Evolutionary conservation across 2,329 filamentous ascomycete species (phyloP).

Genomic region (Pseudogymnoascus sp.): DNA sequence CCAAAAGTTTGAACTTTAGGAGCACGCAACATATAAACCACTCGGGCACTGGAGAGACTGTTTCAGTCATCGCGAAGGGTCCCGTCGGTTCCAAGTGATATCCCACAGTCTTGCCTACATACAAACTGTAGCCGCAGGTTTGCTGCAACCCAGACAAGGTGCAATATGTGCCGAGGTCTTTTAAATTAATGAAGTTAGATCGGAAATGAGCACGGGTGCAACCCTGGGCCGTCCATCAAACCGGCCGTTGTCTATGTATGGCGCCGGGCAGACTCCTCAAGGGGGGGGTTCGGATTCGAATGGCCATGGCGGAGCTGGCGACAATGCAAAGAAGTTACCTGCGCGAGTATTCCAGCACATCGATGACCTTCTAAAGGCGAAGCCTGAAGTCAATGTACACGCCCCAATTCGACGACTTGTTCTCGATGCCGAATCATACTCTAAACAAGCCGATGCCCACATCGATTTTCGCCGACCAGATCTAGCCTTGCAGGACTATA

Average conservation of each 20-base stretch:
- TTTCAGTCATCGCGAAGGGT: slow-evolving; percentile 2
- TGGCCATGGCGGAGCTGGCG: neutral
- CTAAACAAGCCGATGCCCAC: slow-evolving; percentile 53
- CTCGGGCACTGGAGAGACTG: neutral
- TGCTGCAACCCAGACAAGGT: slow-evolving; percentile 2
- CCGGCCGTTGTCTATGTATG: slow-evolving; percentile 8
- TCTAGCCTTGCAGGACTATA: slow-evolving; percentile 72
- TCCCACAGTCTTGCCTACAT: neutral
- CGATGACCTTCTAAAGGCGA: slow-evolving; percentile 34
- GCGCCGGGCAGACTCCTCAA: neutral
- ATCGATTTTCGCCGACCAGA: slow-evolving; percentile 61
- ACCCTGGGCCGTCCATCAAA: neutral
- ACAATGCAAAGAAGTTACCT: slow-evolving; percentile 14
- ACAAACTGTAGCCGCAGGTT: neutral
- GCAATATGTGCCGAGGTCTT: neutral
- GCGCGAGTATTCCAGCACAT: slow-evolving; percentile 33
- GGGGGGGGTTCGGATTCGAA: neutral
- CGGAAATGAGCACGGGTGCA: slow-evolving; percentile 7
- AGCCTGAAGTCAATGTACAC: slow-evolving; percentile 25
- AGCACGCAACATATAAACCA: neutral
- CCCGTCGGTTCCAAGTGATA: neutral
- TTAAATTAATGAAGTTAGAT: neutral
- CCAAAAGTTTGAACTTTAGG: neutral
- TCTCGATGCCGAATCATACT: slow-evolving; percentile 42
- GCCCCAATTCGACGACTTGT: slow-evolving; percentile 46